A percentile compares a stretch with the other conserved stretches of the same genome.
These are phyloP conservation scores for Nannochloris sp. DNA, from an alignment of 139 green algal species.

Conservation along the genomic window DNA sequence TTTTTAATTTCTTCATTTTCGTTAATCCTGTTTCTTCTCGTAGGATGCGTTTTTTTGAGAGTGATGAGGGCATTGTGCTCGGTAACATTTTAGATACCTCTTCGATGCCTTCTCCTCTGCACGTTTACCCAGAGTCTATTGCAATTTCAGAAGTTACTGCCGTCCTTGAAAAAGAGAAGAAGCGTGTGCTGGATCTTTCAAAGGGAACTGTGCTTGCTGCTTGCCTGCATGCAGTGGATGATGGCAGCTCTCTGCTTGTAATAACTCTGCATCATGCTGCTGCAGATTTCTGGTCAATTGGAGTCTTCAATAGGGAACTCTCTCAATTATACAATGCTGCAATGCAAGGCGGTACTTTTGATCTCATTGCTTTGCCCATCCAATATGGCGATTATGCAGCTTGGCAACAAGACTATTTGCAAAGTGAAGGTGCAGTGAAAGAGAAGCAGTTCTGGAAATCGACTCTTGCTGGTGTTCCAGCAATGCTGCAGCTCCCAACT, in stretches of 20 bases:
- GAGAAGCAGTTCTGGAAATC: too few relatives aligned
- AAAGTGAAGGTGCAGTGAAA: too few relatives aligned
- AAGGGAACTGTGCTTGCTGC: background rate
- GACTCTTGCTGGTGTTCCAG: too few relatives aligned
- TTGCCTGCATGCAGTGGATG: background rate
- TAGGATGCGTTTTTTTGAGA: too few relatives aligned
- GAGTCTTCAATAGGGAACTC: background rate
- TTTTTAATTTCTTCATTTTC: too few relatives aligned
- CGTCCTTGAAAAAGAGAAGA: background rate
- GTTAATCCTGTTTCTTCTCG: too few relatives aligned
- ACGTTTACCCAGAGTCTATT: background rate
- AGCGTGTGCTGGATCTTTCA: background rate
- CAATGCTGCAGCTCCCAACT: too few relatives aligned
- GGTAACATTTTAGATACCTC: background rate
- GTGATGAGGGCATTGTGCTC: background rate
- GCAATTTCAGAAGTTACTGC: background rate
- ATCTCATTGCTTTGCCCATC: background rate
- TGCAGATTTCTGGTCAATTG: background rate
- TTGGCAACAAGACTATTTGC: background rate
- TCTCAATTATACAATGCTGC: background rate
- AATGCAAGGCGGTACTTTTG: background rate
- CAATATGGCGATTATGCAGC: constrained; percentile 7
- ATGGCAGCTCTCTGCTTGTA: background rate
- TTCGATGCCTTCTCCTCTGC: background rate
- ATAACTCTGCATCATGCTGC: background rate